Evolutionary conservation across 108 stramenopile genomes (phyloP), one percentile per base, ranked within the genome.

Genomic region (Cylindrotheca fusiformis): DNA sequence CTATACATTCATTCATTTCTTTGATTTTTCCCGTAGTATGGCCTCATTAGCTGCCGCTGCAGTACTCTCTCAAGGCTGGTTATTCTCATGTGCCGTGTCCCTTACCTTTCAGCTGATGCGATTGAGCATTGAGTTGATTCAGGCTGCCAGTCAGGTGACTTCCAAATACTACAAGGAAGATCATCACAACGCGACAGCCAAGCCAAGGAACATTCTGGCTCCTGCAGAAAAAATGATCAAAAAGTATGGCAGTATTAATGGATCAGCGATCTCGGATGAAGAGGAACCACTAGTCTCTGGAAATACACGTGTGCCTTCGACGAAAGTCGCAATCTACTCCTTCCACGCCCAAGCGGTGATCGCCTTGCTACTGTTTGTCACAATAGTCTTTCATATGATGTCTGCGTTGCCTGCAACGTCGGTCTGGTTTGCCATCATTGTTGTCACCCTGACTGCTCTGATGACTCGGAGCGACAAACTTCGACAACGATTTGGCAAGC

Each of bases 21-120:
- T n/a, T n/a, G n/a, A n/a, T n/a, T n/a, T n/a, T n/a, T n/a, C n/a
- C n/a, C n/a, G n/a, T n/a, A n/a, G n/a, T n/a, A n/a, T n/a, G n/a
- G n/a, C n/a, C n/a, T n/a, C n/a, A n/a, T n/a, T n/a, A n/a, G n/a
- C n/a, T n/a, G n/a, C n/a, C n/a, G n/a, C n/a, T n/a, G n/a, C n/a
- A n/a, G n/a, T n/a, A n/a, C n/a, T n/a, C n/a, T n/a, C n/a, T n/a
- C n/a, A n/a, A n/a, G n/a, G n/a, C n/a, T 57, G 56, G 56, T 47
- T 57, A 10, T n/a, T 55, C 68, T 21, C 67, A 60, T 49, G 82
- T 74, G 48, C 65, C 41, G 24, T 58, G 21, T 76, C 75, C 18
- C 71, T 77, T 48, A 87, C 85, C 29, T 65, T 88, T 57, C 74
- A 80, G 50, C 73, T 92, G 48, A 32, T 87, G 58, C 87, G 91